Conservation (phyloP, 129 eudicot genomes). For the Solidago caesia region DNA sequence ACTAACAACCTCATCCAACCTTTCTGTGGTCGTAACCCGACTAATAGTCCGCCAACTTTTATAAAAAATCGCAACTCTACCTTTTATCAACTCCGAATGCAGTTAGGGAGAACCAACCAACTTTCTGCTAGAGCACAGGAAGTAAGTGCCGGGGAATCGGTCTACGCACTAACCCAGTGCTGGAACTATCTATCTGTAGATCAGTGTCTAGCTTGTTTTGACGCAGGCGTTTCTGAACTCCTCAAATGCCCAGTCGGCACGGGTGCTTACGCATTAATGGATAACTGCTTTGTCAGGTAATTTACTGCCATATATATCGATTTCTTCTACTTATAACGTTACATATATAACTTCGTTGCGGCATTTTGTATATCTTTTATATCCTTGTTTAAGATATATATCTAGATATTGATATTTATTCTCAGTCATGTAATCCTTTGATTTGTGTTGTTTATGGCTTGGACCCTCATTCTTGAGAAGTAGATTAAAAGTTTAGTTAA, state of each 20-base stretch:
- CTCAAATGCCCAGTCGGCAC: constrained; percentile 51
- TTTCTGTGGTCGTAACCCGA: constrained; percentile 21
- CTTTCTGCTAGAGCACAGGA: constrained; percentile 48
- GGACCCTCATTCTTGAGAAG: not conserved
- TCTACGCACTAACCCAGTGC: constrained; percentile 57
- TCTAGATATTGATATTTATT: not conserved
- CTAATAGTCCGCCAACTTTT: constrained; percentile 18
- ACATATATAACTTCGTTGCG: not conserved
- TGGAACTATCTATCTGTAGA: constrained; percentile 48
- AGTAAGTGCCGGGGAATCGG: constrained; percentile 48
- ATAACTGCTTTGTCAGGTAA: constrained; percentile 65
- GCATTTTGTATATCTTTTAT: not conserved
- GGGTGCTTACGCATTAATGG: constrained; percentile 57
- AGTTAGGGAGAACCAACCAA: constrained; percentile 24
- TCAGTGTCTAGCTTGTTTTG: constrained; percentile 58
- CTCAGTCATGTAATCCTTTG: not conserved
- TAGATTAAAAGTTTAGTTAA: not conserved
- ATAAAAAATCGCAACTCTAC: constrained; percentile 46
- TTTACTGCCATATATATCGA: not conserved
- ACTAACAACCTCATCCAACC: not conserved
- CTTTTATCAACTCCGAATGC: constrained; percentile 43
- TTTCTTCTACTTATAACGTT: not conserved
- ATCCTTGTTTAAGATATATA: not conserved
- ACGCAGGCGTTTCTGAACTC: constrained; percentile 45
- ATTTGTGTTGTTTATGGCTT: not conserved